Conservation (phyloP, 2,329 filamentous ascomycete genomes). For the Talaromyces sp. region DNA sequence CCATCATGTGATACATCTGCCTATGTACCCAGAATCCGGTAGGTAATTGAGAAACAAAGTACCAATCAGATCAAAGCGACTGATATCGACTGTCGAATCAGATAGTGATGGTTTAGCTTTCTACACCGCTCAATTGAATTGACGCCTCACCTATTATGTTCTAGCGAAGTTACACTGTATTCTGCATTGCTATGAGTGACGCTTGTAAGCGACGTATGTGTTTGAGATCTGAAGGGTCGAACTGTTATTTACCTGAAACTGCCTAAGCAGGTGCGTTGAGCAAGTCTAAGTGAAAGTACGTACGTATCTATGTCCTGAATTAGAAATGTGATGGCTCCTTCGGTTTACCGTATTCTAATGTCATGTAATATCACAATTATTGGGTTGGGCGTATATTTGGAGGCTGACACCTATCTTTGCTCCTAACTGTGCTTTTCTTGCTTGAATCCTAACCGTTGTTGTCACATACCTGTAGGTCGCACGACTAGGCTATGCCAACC, state of each 20-base stretch:
- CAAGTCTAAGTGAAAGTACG: not conserved
- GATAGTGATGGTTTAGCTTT: not conserved
- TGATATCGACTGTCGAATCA: not conserved
- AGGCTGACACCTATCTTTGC: not conserved
- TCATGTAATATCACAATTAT: not conserved
- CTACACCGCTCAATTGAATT: constrained; percentile 11
- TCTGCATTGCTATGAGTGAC: not conserved
- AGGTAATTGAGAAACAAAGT: not conserved
- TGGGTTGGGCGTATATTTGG: not conserved
- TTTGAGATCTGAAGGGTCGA: not conserved
- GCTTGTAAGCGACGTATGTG: too few species aligned
- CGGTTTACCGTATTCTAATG: not conserved
- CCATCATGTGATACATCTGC: not conserved
- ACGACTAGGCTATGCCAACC: not conserved
- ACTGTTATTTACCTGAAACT: not conserved
- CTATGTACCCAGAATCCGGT: not conserved
- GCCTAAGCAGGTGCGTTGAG: not conserved
- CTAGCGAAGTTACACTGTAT: not conserved
- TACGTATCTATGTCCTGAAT: not conserved
- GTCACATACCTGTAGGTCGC: not conserved
- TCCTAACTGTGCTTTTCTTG: not conserved
- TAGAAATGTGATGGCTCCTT: not conserved
- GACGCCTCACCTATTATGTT: not conserved
- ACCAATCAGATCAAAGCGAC: not conserved
- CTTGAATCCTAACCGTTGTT: not conserved